A percentile compares a stretch with the other conserved stretches of the same genome.
Conservation (phyloP, 805 yeast genomes). For the Brettanomyces naardenensis region DNA sequence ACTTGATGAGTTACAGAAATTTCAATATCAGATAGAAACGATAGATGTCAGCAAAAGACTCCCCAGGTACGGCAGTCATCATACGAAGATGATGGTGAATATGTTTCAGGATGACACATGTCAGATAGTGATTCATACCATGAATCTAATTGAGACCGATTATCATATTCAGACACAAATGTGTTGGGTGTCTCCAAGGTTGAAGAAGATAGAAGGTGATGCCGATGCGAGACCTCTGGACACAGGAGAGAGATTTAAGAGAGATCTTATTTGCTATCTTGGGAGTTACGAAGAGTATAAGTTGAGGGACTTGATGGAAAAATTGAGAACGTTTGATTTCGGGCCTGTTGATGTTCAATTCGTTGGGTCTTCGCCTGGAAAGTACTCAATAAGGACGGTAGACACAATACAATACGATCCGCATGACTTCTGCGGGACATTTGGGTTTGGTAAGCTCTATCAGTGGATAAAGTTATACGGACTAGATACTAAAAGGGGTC, state of each 20-base stretch:
- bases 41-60: slow-evolving; percentile 23
- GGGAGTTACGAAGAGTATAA: slow-evolving; percentile 29
- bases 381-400: slow-evolving; percentile 14
- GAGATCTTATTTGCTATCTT: slow-evolving; percentile 38
- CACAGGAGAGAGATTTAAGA: slow-evolving; percentile 31
- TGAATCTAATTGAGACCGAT: slow-evolving; percentile 50
- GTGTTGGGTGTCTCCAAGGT: slow-evolving; percentile 52
- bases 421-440: slow-evolving; percentile 11
- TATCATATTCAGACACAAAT: slow-evolving; percentile 54
- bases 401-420: slow-evolving; percentile 2
- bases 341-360: slow-evolving; percentile 41
- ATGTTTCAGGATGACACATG: slow-evolving; percentile 36
- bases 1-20: slow-evolving; percentile 26
- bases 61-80: slow-evolving; percentile 42
- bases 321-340: slow-evolving; percentile 35
- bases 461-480: slow-evolving; percentile 31
- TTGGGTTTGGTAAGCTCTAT: slow-evolving; percentile 41
- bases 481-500: slow-evolving; percentile 21
- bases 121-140: slow-evolving; percentile 50
- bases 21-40: slow-evolving; percentile 13
- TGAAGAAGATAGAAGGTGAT: slow-evolving; percentile 9
- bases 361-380: slow-evolving; percentile 48
- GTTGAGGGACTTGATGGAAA: slow-evolving; percentile 22
- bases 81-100: slow-evolving; percentile 61
- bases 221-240: slow-evolving; percentile 4